Conservation (phyloP, 768 basidiomycete species). For the Hygrocybe coccinea region DNA sequence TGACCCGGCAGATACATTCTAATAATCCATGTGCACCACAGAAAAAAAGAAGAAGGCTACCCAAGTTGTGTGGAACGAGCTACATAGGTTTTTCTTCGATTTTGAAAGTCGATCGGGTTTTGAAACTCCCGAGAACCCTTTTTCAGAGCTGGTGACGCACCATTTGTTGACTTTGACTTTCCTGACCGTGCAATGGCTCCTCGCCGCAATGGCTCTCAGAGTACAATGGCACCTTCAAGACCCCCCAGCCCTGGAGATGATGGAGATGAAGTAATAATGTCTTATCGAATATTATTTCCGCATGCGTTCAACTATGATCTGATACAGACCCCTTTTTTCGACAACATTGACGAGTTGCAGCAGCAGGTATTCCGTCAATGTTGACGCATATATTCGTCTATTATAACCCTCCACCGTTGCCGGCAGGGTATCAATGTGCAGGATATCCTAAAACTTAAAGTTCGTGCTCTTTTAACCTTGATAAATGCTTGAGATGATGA, state of each 20-base stretch:
- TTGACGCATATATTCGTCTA: constrained; percentile 12
- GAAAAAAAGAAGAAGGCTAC: too few species aligned
- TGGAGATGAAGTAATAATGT: constrained; percentile 37
- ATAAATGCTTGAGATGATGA: constrained; percentile 8
- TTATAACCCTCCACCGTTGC: constrained; percentile 2
- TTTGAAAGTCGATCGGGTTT: too few species aligned
- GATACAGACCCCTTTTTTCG: constrained; percentile 57
- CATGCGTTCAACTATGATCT: background rate
- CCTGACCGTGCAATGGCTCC: constrained; percentile 38
- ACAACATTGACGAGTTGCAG: constrained; percentile 79
- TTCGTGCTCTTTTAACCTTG: constrained; percentile 22
- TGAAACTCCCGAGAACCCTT: too few species aligned
- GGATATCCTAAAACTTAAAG: constrained; percentile 92
- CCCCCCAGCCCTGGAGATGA: constrained; percentile 42
- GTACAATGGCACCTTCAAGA: constrained; percentile 45
- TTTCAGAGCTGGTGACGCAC: too few species aligned
- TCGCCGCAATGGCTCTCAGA: constrained; percentile 48
- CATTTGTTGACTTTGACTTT: background rate
- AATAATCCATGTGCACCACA: too few species aligned
- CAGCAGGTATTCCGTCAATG: constrained; percentile 49
- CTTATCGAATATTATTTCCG: background rate
- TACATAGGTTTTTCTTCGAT: background rate
- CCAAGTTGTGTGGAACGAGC: too few species aligned
- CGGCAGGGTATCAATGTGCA: constrained; percentile 88
- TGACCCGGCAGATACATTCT: too few species aligned